phyloP scores from a whole-genome alignment of 306 rosid species.

The Rosa persica region DNA sequence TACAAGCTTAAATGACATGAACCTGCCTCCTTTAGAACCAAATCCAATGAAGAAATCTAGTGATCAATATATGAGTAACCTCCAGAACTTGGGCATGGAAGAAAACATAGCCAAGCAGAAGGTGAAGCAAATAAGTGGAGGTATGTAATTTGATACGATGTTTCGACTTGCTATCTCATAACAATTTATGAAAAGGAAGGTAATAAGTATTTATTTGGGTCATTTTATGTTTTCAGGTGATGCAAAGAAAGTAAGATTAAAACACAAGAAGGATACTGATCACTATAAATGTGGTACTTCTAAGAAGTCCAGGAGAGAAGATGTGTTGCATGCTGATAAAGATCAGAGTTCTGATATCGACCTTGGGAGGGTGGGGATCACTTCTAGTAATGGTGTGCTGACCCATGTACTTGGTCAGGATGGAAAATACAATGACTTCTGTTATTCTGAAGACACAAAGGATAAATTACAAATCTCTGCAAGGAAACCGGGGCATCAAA shows the following conservation, averaged over 20 bases:
- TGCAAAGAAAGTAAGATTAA: slow-evolving; percentile 43
- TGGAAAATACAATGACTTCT: slow-evolving; percentile 38
- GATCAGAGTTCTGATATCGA: slow-evolving; percentile 33
- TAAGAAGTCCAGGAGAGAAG: slow-evolving; percentile 50
- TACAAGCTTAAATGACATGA: slow-evolving; percentile 41
- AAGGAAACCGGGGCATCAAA: slow-evolving; percentile 42
- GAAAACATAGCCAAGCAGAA: slow-evolving; percentile 44
- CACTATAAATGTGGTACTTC: slow-evolving; percentile 39
- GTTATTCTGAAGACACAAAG: slow-evolving; percentile 37
- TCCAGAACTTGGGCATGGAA: slow-evolving; percentile 36
- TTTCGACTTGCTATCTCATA: slow-evolving; percentile 14
- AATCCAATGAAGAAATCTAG: slow-evolving; percentile 39
- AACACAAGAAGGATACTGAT: slow-evolving; percentile 48
- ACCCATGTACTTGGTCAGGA: slow-evolving; percentile 43
- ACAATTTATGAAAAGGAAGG: slow-evolving; percentile 7
- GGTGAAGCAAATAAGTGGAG: slow-evolving; percentile 42
- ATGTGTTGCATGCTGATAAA: slow-evolving; percentile 27
- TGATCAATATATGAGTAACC: slow-evolving; percentile 34
- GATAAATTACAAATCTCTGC: slow-evolving; percentile 33
- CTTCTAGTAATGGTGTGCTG: slow-evolving; percentile 38
- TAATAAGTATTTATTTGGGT: slow-evolving; percentile 7
- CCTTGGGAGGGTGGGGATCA: slow-evolving; percentile 38
- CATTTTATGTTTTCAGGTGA: slow-evolving; percentile 40
- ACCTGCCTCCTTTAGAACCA: slow-evolving; percentile 43
- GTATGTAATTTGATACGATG: slow-evolving; percentile 36